phyloP scores from a whole-genome alignment of 257 asterid genomes.

The Plantago major region DNA sequence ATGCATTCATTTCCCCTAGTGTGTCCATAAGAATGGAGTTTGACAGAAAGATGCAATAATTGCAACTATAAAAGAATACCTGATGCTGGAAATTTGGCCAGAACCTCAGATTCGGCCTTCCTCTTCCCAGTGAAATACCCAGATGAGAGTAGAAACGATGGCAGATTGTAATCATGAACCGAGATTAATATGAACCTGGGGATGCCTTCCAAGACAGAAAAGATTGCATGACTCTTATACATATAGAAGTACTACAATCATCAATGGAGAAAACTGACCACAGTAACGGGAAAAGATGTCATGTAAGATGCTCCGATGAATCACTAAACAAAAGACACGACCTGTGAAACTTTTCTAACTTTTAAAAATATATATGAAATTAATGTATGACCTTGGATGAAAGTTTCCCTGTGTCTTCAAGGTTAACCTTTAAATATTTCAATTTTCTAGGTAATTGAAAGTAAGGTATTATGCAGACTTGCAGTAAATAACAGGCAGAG shows the following conservation, averaged over 20 bases:
- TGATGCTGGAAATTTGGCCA: slow-evolving; percentile 74
- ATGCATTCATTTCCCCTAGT: not conserved
- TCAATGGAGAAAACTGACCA: slow-evolving; percentile 3
- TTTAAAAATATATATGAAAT: not conserved
- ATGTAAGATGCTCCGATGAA: not conserved
- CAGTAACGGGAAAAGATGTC: slow-evolving; percentile 3
- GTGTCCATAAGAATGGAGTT: not conserved
- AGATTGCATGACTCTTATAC: not conserved
- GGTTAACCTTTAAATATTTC: too few species aligned
- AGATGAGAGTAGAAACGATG: slow-evolving; percentile 65
- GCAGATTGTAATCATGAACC: slow-evolving; percentile 93
- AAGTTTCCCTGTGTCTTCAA: too few species aligned
- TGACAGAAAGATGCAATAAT: not conserved
- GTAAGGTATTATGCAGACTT: too few species aligned
- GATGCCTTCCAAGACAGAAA: slow-evolving; percentile 49
- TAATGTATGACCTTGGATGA: not conserved
- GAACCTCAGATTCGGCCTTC: slow-evolving; percentile 97
- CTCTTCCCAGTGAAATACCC: slow-evolving; percentile 94
- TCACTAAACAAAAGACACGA: not conserved
- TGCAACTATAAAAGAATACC: slow-evolving; percentile 37
- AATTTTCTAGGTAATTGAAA: too few species aligned
- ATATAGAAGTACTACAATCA: not conserved
- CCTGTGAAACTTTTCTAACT: not conserved
- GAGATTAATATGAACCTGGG: slow-evolving; percentile 91
- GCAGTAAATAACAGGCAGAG: too few species aligned